Conservation (phyloP, 805 yeast species). For the Candida caryicola region DNA sequence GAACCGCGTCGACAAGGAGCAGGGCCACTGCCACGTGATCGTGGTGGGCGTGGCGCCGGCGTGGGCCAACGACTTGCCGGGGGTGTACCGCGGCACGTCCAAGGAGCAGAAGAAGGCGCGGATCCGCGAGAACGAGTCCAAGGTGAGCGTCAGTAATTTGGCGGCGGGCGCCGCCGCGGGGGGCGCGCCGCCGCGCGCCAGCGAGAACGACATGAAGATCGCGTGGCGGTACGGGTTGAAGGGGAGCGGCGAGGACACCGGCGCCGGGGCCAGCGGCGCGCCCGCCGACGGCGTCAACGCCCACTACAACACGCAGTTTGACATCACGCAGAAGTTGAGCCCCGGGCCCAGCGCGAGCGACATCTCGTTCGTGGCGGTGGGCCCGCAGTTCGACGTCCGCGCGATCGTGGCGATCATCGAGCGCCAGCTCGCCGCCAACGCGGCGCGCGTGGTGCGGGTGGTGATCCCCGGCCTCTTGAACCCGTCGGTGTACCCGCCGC, state of each 20-base stretch:
- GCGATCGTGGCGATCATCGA: constrained; percentile 43
- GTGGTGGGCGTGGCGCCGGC: constrained; percentile 55
- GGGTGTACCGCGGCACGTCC: constrained; percentile 65
- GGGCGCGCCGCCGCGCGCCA: constrained; percentile 6
- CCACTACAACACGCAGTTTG: constrained; percentile 65
- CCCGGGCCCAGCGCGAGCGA: constrained; percentile 69
- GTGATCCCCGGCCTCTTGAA: constrained; percentile 75
- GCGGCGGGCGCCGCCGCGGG: constrained; percentile 27
- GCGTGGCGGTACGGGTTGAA: constrained; percentile 88
- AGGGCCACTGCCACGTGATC: constrained; percentile 50
- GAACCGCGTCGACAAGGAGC: constrained; percentile 44
- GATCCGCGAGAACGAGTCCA: constrained; percentile 55
- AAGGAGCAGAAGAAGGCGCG: constrained; percentile 63
- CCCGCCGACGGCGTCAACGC: constrained; percentile 28
- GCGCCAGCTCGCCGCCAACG: constrained; percentile 35
- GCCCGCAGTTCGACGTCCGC: constrained; percentile 12
- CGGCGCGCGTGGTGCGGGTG: constrained; percentile 55
- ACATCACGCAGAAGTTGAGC: constrained; percentile 64
- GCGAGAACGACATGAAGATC: constrained; percentile 61
- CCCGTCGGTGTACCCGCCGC: constrained; percentile 69
- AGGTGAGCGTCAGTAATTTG: constrained; percentile 67
- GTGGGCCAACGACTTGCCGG: constrained; percentile 76
- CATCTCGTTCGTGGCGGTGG: constrained; percentile 50
- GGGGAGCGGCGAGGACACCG: constrained; percentile 16
- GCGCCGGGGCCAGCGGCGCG: constrained; percentile 5